These are phyloP conservation scores for Metschnikowia arizonensis DNA, from an alignment of 805 yeast genomes.

Conservation along the genomic window DNA sequence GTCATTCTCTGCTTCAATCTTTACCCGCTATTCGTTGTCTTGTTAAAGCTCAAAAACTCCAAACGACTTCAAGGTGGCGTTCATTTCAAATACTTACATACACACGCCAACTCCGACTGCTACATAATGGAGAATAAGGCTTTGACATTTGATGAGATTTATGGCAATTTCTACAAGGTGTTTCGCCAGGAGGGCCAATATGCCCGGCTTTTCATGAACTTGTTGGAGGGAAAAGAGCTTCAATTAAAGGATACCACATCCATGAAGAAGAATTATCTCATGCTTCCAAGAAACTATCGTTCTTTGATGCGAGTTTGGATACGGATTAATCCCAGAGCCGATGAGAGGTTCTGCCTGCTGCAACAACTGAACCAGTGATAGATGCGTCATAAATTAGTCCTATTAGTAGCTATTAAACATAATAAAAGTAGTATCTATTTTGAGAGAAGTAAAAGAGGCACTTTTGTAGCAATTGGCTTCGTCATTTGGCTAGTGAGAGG, in stretches of 20 bases:
- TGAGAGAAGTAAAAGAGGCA: background rate
- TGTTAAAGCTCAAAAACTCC: slow-evolving; percentile 76
- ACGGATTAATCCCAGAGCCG: background rate
- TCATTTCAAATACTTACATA: slow-evolving; percentile 25
- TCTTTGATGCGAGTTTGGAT: background rate
- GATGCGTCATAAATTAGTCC: no score
- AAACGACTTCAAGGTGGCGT: slow-evolving; percentile 57
- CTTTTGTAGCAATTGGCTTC: background rate
- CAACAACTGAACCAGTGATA: background rate
- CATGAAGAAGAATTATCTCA: slow-evolving; percentile 17
- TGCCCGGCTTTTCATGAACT: slow-evolving; percentile 12
- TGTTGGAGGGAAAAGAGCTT: slow-evolving; percentile 15
- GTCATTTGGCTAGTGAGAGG: background rate
- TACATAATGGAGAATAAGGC: slow-evolving; percentile 34
- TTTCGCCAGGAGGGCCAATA: slow-evolving; percentile 18
- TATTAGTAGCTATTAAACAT: no score
- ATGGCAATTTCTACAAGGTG: slow-evolving; percentile 25
- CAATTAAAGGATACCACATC: slow-evolving; percentile 12
- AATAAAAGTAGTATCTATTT: background rate
- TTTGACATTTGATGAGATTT: slow-evolving; percentile 34
- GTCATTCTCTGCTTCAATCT: slow-evolving; percentile 67
- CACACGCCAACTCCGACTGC: slow-evolving; percentile 21
- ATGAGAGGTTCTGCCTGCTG: no score
- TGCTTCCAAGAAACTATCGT: slow-evolving; percentile 16
- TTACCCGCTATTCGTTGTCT: slow-evolving; percentile 78